Percentiles rank a stretch among this genome's conserved stretches.
phyloP scores from a whole-genome alignment of 2,329 filamentous ascomycete species.

The Ophiostoma perfectum region DNA sequence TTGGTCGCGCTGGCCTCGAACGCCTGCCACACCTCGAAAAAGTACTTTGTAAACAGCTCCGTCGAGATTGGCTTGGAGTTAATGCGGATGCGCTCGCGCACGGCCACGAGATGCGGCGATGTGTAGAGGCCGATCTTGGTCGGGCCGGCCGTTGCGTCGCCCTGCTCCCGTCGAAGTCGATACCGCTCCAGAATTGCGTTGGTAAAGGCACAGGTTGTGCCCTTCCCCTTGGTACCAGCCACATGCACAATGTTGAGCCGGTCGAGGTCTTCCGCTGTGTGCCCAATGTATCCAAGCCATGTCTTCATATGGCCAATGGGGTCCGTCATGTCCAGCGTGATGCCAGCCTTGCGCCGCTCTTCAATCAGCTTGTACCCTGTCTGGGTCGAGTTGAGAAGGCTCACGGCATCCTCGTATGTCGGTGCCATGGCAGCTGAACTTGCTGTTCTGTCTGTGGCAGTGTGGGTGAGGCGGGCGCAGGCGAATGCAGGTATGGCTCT shows the following conservation, averaged over 20 bases:
- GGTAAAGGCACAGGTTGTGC: conserved; percentile 64
- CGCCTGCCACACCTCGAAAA: conserved; percentile 62
- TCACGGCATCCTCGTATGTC: conserved; percentile 66
- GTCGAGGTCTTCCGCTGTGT: conserved; percentile 53
- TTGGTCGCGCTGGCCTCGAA: conserved; percentile 30
- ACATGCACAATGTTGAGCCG: conserved; percentile 64
- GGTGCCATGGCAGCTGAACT: not conserved
- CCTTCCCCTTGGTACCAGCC: conserved; percentile 72
- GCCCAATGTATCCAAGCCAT: conserved; percentile 72
- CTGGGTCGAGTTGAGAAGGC: conserved; percentile 82
- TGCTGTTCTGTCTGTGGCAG: not conserved
- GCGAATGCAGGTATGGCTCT: not conserved
- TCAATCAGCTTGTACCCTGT: conserved; percentile 79
- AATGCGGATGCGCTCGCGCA: conserved; percentile 62
- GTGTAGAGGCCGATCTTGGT: conserved; percentile 59
- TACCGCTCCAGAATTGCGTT: conserved; percentile 56
- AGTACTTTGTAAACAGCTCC: conserved; percentile 57
- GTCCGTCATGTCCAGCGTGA: conserved; percentile 58
- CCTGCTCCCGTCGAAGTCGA: conserved; percentile 28
- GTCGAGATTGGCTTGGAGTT: conserved; percentile 54
- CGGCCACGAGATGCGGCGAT: conserved; percentile 62
- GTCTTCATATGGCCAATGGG: conserved; percentile 73
- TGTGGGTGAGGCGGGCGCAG: not conserved
- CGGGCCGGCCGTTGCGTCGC: conserved; percentile 30
- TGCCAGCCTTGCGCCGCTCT: conserved; percentile 67